These are phyloP conservation scores for Dryadomyces quercus-mongolicae DNA, from an alignment of 2,329 filamentous ascomycete species.

Conservation along the genomic window DNA sequence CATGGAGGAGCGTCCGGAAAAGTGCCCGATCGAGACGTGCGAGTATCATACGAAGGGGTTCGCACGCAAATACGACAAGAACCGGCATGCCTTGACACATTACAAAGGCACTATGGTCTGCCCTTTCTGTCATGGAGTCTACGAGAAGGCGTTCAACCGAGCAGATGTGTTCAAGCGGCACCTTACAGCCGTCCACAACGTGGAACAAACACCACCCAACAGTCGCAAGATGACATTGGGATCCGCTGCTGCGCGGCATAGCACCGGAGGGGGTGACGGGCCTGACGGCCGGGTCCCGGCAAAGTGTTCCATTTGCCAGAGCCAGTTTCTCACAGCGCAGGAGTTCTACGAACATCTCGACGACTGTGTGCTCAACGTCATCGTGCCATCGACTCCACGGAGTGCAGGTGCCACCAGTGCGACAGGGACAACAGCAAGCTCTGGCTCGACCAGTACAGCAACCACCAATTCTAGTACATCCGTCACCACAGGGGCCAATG, in stretches of 20 bases:
- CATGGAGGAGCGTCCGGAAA: constrained; percentile 84
- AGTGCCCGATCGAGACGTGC: constrained; percentile 87
- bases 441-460: not conserved
- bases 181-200: constrained; percentile 81
- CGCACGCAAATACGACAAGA: constrained; percentile 95
- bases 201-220: constrained; percentile 89
- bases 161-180: constrained; percentile 97
- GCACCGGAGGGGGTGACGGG: constrained; percentile 7
- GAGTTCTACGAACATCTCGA: constrained; percentile 96
- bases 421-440: not conserved
- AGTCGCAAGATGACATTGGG: constrained; percentile 57
- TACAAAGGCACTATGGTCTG: constrained; percentile 99
- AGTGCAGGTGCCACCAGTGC: constrained; percentile 8
- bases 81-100: constrained; percentile 87
- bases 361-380: constrained; percentile 48
- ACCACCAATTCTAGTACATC: not conserved
- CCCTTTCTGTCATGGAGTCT: constrained; percentile 83
- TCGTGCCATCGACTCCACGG: constrained; percentile 34
- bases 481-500: not conserved
- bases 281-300: constrained; percentile 27
- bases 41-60: constrained; percentile 93
- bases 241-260: constrained; percentile 9
- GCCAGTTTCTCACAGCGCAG: constrained; percentile 69
- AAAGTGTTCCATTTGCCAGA: constrained; percentile 82
- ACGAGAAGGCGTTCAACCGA: constrained; percentile 91